Percentiles rank a stretch among this genome's conserved stretches.
Evolutionary conservation across 805 yeast species (phyloP).

Genomic region (Hanseniaspora jakobsenii): DNA sequence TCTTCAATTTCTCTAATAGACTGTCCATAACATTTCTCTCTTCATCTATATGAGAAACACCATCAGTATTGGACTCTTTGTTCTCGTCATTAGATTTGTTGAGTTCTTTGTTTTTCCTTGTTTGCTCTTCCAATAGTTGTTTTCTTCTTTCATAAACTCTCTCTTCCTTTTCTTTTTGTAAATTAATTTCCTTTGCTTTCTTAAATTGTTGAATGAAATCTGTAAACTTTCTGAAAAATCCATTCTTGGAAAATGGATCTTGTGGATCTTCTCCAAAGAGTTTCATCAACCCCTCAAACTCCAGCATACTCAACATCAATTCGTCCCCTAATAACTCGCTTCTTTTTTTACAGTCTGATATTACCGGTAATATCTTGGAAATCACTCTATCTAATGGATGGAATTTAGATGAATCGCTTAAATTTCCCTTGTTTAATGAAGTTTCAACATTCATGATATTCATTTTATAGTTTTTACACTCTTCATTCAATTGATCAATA

Average conservation of each 20-base stretch:
- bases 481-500: conserved; percentile 66
- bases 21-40: conserved; percentile 61
- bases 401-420: conserved; percentile 63
- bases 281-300: conserved; percentile 60
- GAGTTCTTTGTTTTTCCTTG: conserved; percentile 18
- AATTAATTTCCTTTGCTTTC: conserved; percentile 67
- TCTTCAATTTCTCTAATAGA: conserved; percentile 71
- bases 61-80: conserved; percentile 11
- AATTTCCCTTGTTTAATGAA: conserved; percentile 69
- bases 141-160: conserved; percentile 66
- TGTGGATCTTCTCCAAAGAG: conserved; percentile 81
- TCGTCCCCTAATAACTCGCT: conserved; percentile 54
- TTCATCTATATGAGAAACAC: conserved; percentile 15
- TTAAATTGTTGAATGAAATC: conserved; percentile 68
- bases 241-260: conserved; percentile 53
- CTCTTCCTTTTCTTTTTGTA: conserved; percentile 70
- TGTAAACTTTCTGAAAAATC: conserved; percentile 70
- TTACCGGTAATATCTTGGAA: conserved; percentile 44
- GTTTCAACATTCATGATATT: conserved; percentile 57
- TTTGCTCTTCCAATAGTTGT: conserved; percentile 34
- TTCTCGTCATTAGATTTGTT: no score
- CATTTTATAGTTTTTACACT: conserved; percentile 52
- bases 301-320: conserved; percentile 46
- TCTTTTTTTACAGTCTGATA: conserved; percentile 67
- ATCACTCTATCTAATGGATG: conserved; percentile 77